These are phyloP conservation scores for Aureobasidium subglaciale DNA, from an alignment of 2,329 filamentous ascomycete species.

Conservation along the genomic window DNA sequence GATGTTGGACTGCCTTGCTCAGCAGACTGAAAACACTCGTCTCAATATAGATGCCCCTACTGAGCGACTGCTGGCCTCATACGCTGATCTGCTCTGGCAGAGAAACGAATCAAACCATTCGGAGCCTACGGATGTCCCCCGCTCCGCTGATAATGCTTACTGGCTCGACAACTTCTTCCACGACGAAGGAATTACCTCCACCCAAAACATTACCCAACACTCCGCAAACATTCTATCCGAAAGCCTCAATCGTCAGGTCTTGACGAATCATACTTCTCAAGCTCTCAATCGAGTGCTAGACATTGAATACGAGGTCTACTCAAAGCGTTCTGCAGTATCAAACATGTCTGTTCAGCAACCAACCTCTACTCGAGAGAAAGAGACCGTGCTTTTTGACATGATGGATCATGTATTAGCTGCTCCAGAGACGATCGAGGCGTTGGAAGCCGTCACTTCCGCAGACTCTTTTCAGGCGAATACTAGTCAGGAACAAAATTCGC, in stretches of 20 bases:
- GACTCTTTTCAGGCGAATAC: background rate
- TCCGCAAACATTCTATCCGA: background rate
- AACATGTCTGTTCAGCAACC: background rate
- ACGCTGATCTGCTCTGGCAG: slow-evolving; percentile 11
- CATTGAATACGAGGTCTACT: background rate
- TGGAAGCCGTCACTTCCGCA: background rate
- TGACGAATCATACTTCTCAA: background rate
- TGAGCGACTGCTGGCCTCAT: slow-evolving; percentile 10
- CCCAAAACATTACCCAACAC: background rate
- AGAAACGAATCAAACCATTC: background rate
- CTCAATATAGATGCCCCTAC: background rate
- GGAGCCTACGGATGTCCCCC: background rate
- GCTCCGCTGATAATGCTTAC: background rate
- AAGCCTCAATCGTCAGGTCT: background rate
- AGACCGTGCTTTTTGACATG: slow-evolving; percentile 1
- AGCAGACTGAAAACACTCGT: background rate
- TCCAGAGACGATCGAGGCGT: slow-evolving; percentile 2
- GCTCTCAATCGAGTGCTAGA: slow-evolving; percentile 5
- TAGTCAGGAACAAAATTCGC: background rate
- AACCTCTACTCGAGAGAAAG: background rate
- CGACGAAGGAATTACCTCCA: background rate
- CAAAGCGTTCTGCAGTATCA: background rate
- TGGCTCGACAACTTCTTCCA: background rate
- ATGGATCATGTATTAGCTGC: background rate
- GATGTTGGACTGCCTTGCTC: background rate